Evolutionary conservation across 2,329 filamentous ascomycete genomes (phyloP).

Genomic region (Neurospora sp.): DNA sequence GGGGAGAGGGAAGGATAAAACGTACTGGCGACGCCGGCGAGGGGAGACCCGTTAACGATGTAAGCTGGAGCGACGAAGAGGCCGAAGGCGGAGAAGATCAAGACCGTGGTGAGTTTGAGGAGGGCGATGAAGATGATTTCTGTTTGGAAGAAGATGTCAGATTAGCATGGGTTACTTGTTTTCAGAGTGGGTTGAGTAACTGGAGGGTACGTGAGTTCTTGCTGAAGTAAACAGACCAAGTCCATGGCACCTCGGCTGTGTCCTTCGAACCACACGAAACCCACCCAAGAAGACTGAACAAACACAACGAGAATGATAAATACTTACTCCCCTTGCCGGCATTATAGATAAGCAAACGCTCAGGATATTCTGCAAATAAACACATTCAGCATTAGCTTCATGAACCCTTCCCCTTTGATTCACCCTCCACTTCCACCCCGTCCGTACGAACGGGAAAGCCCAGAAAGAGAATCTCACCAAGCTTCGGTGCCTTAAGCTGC

Average conservation of each 20-base stretch:
- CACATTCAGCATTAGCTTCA: background rate
- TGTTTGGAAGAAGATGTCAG: background rate
- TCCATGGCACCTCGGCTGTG: background rate
- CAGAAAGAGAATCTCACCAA: background rate
- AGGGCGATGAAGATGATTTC: constrained; percentile 56
- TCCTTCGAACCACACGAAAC: background rate
- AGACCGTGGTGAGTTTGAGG: constrained; percentile 61
- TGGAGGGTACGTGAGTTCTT: background rate
- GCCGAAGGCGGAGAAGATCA: constrained; percentile 57
- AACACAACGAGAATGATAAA: background rate
- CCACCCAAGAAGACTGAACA: background rate
- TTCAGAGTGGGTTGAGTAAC: background rate
- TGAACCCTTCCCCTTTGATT: background rate
- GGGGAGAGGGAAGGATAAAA: background rate
- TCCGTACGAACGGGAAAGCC: background rate
- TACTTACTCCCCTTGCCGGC: constrained; percentile 49
- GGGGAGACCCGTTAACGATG: constrained; percentile 24
- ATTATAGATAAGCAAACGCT: constrained; percentile 63
- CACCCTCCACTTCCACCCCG: background rate
- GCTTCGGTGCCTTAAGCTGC: background rate
- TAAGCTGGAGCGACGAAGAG: constrained; percentile 54
- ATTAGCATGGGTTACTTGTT: background rate
- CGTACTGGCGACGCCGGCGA: background rate
- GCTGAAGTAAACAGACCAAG: background rate
- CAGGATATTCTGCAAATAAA: constrained; percentile 36